Conservation (phyloP, 495 filamentous ascomycete species). For the Talaromyces borbonicus region DNA sequence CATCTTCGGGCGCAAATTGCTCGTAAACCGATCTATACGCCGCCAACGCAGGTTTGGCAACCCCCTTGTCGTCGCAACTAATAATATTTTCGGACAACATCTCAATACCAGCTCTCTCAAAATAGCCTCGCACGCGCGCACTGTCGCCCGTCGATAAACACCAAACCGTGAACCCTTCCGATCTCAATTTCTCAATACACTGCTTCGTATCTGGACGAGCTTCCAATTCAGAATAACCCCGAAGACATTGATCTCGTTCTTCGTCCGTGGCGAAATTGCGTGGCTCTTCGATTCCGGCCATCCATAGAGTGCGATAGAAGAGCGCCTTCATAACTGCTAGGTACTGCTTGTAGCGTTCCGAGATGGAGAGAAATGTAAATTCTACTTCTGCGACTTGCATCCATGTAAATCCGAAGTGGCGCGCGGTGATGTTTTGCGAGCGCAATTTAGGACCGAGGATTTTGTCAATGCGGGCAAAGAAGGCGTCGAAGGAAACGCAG, state of each 20-base stretch:
- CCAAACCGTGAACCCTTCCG: conserved; percentile 32
- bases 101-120: conserved; percentile 22
- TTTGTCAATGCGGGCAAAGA: conserved; percentile 20
- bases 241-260: conserved; percentile 20
- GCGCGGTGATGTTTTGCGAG: conserved; percentile 21
- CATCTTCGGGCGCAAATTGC: conserved; percentile 13
- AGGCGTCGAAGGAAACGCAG: conserved; percentile 30
- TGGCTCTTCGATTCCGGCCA: conserved; percentile 27
- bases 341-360: conserved; percentile 25
- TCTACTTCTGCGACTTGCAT: conserved; percentile 32
- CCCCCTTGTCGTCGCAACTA: conserved; percentile 22
- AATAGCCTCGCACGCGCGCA: conserved; percentile 28
- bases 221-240: conserved; percentile 22
- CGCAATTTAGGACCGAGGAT: conserved; percentile 20
- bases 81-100: conserved; percentile 32
- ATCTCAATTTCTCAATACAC: conserved; percentile 21
- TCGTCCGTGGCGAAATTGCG: conserved; percentile 26
- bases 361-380: conserved; percentile 28
- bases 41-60: conserved; percentile 24
- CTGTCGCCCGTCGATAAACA: conserved; percentile 31
- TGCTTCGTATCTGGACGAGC: conserved; percentile 16
- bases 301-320: conserved; percentile 31
- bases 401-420: conserved; percentile 32
- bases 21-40: conserved; percentile 21
- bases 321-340: conserved; percentile 22